A percentile compares a stretch with the other conserved stretches of the same genome.
phyloP scores from a whole-genome alignment of 768 basidiomycete species.

The Tricholoma sp. region DNA sequence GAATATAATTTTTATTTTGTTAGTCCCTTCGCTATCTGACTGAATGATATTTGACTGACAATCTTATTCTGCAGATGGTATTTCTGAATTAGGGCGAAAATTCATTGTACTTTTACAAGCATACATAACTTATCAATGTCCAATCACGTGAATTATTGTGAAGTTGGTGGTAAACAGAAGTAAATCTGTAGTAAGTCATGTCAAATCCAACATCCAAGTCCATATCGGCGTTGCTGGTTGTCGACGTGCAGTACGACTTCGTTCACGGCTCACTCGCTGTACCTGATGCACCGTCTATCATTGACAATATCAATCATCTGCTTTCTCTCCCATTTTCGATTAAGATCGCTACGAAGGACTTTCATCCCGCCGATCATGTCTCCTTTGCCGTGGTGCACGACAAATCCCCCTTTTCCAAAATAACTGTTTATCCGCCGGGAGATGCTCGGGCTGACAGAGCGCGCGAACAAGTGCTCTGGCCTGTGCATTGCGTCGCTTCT shows the following conservation, averaged over 20 bases:
- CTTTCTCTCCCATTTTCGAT: slow-evolving; percentile 49
- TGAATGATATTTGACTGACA: not conserved
- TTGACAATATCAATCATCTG: slow-evolving; percentile 52
- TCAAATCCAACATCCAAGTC: slow-evolving; percentile 17
- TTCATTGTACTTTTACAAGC: slow-evolving; percentile 11
- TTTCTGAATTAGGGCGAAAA: not conserved
- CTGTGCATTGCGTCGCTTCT: slow-evolving; percentile 68
- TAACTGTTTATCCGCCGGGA: slow-evolving; percentile 36
- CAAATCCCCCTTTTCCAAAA: slow-evolving; percentile 34
- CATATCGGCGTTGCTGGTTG: slow-evolving; percentile 55
- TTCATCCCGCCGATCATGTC: slow-evolving; percentile 58
- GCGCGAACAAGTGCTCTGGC: slow-evolving; percentile 65
- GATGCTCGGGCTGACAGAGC: slow-evolving; percentile 26
- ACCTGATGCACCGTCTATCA: slow-evolving; percentile 49
- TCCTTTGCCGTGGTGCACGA: slow-evolving; percentile 56
- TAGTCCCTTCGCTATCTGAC: not conserved
- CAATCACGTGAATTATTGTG: not conserved
- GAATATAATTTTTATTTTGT: not conserved
- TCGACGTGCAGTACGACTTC: slow-evolving; percentile 87
- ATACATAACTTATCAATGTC: not conserved
- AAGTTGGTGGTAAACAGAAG: not conserved
- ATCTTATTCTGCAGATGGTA: not conserved
- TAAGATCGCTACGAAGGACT: slow-evolving; percentile 53
- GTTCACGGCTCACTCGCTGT: slow-evolving; percentile 72
- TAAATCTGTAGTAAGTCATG: not conserved